Conservation (phyloP, 2,329 filamentous ascomycete genomes). For the Fusarium sp. region DNA sequence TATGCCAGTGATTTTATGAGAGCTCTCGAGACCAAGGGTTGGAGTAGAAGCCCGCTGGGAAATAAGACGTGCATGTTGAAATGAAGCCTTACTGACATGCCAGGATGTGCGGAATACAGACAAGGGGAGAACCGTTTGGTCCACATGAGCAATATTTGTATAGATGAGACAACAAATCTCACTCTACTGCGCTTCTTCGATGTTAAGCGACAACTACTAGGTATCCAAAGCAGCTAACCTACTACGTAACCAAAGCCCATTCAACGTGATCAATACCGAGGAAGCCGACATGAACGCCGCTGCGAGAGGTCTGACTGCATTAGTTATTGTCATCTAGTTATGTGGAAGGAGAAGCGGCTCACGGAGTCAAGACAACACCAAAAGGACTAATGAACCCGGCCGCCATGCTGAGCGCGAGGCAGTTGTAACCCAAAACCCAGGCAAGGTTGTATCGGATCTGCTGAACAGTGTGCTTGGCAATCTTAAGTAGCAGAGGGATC, state of each 20-base stretch:
- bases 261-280: background rate
- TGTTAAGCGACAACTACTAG: background rate
- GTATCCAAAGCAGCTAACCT: background rate
- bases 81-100: background rate
- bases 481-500: background rate
- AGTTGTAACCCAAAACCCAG: constrained; percentile 9
- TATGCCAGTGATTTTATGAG: background rate
- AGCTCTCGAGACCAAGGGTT: background rate
- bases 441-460: constrained; percentile 6
- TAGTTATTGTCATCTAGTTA: background rate
- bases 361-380: constrained; percentile 3
- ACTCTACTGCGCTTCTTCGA: background rate
- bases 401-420: constrained; percentile 1
- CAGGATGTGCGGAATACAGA: background rate
- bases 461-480: background rate
- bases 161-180: background rate
- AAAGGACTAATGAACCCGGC: constrained; percentile 1
- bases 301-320: background rate
- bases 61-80: background rate
- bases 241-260: constrained; percentile 3
- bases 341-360: background rate
- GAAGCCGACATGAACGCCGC: background rate
- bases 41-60: background rate
- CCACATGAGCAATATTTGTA: background rate
- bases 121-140: too few relatives aligned